A percentile compares a stretch with the other conserved stretches of the same genome.
Evolutionary conservation across 129 eudicot species (phyloP).

Genomic region (Flaveria robusta): DNA sequence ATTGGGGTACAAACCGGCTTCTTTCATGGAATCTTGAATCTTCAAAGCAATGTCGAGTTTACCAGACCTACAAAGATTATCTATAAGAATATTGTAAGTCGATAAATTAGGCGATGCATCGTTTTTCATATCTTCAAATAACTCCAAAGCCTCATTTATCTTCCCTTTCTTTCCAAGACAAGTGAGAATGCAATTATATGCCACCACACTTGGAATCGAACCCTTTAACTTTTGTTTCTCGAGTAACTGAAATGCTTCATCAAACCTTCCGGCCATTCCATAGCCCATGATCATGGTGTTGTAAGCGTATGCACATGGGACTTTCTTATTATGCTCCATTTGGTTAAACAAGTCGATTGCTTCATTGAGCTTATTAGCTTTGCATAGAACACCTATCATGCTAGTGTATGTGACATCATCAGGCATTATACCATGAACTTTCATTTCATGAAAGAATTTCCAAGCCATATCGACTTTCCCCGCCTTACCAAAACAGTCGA

Average conservation of each 20-base stretch:
- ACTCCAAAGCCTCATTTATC: conserved; percentile 58
- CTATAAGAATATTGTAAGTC: conserved; percentile 78
- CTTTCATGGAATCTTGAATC: conserved; percentile 74
- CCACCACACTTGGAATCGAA: conserved; percentile 83
- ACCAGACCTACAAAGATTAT: conserved; percentile 70
- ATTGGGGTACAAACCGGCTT: conserved; percentile 74
- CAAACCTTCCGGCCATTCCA: conserved; percentile 79
- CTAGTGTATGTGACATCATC: conserved; percentile 91
- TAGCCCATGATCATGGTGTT: conserved; percentile 96
- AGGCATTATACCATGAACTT: conserved; percentile 60
- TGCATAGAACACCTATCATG: conserved; percentile 91
- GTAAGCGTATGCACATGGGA: conserved; percentile 96
- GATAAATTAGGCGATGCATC: conserved; percentile 77
- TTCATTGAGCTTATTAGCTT: conserved; percentile 68
- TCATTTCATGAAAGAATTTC: conserved; percentile 96
- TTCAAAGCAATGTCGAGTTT: conserved; percentile 65
- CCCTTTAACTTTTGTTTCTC: conserved; percentile 82
- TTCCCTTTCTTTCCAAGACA: conserved; percentile 87
- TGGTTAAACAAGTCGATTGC: conserved; percentile 80
- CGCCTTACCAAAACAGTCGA: conserved; percentile 81
- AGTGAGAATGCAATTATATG: conserved; percentile 79
- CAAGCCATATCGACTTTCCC: conserved; percentile 97
- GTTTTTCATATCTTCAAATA: conserved; percentile 76
- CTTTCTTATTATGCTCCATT: conserved; percentile 60
- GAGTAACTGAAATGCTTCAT: conserved; percentile 74